Evolutionary conservation across 2,329 filamentous ascomycete species (phyloP).

Genomic region (Coniochaeta pulveracea): DNA sequence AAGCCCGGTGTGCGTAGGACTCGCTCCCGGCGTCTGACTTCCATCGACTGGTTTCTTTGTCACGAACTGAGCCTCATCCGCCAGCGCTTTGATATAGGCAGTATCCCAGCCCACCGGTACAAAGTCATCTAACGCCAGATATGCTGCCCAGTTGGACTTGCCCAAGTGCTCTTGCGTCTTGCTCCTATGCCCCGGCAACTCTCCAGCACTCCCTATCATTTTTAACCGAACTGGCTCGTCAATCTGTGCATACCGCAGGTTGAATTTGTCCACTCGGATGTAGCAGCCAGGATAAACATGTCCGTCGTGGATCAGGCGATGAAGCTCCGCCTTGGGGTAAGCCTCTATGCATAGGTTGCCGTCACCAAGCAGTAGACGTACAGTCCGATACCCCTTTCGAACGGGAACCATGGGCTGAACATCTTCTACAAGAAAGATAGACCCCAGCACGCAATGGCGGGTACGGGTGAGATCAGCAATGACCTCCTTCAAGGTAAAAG

Average conservation of each 20-base stretch:
- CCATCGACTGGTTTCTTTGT: not conserved
- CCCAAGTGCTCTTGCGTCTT: not conserved
- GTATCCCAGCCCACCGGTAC: constrained; percentile 36
- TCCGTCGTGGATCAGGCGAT: constrained; percentile 32
- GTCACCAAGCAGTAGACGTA: constrained; percentile 39
- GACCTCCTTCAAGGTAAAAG: constrained; percentile 23
- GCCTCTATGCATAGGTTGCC: constrained; percentile 44
- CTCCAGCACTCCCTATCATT: too few relatives aligned
- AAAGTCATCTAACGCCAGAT: constrained; percentile 32
- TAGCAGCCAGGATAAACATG: constrained; percentile 36
- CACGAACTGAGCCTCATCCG: constrained; percentile 4
- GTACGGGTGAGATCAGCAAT: constrained; percentile 38
- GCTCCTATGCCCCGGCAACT: not conserved
- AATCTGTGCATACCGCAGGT: constrained; percentile 18
- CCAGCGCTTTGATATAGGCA: constrained; percentile 19
- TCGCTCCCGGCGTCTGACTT: not conserved
- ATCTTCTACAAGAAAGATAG: constrained; percentile 33
- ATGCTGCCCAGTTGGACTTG: constrained; percentile 11
- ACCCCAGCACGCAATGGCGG: constrained; percentile 31
- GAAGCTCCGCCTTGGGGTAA: constrained; percentile 31
- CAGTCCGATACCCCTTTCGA: constrained; percentile 25
- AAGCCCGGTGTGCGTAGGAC: not conserved
- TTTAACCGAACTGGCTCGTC: too few relatives aligned
- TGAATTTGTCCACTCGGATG: constrained; percentile 31
- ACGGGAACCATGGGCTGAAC: constrained; percentile 9